Conservation (phyloP, 2,329 filamentous ascomycete genomes). For the Alternaria brassicae region DNA sequence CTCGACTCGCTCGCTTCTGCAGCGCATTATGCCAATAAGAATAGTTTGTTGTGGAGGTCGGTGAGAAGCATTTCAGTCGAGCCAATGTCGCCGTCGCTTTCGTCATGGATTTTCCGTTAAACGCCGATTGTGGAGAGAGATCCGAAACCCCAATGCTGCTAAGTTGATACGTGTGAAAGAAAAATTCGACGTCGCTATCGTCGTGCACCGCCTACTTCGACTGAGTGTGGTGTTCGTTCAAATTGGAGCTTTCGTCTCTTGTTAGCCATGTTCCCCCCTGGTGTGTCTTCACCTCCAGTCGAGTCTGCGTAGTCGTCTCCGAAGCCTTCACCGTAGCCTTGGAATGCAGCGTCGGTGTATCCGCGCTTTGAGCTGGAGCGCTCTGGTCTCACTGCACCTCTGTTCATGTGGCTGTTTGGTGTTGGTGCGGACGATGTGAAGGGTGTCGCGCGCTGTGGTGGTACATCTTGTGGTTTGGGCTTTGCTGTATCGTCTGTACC, state of each 20-base stretch:
- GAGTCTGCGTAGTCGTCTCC: constrained; percentile 74
- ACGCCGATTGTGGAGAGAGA: constrained; percentile 14
- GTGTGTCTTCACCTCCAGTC: constrained; percentile 73
- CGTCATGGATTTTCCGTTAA: constrained; percentile 16
- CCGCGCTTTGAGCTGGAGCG: constrained; percentile 75
- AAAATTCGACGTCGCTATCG: constrained; percentile 32
- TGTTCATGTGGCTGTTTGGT: constrained; percentile 46
- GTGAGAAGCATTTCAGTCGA: constrained; percentile 2
- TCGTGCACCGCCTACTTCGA: constrained; percentile 47
- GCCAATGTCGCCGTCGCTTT: constrained; percentile 9
- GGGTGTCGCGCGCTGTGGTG: constrained; percentile 31
- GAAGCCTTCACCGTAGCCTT: constrained; percentile 76
- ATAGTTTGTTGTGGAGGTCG: constrained; percentile 4
- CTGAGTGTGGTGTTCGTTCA: constrained; percentile 44
- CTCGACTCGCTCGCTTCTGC: constrained; percentile 8
- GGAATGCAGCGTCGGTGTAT: constrained; percentile 76
- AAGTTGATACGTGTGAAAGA: constrained; percentile 17
- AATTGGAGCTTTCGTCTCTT: constrained; percentile 48
- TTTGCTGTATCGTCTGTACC: constrained; percentile 52
- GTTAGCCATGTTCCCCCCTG: constrained; percentile 34
- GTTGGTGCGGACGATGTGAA: constrained; percentile 33
- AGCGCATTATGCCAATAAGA: constrained; percentile 20
- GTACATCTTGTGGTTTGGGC: constrained; percentile 36
- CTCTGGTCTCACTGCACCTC: constrained; percentile 64
- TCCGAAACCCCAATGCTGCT: constrained; percentile 16